Evolutionary conservation across 2,329 filamentous ascomycete species (phyloP).

Genomic region (Parastagonospora nodorum): DNA sequence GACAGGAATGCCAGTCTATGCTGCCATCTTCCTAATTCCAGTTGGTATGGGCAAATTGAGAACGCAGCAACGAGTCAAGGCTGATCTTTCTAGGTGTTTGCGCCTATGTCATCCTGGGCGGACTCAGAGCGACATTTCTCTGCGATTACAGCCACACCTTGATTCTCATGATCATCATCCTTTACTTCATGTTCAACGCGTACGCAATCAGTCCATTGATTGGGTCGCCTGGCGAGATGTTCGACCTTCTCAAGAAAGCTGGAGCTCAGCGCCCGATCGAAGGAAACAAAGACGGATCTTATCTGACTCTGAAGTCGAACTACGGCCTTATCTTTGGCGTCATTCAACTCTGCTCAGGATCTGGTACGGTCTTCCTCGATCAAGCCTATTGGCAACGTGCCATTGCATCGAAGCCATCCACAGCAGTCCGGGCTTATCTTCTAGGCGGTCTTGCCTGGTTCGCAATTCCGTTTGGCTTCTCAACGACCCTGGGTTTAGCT

Average conservation of each 20-base stretch:
- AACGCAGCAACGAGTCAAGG: neutral
- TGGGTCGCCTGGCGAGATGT: constrained; percentile 48
- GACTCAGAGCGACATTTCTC: constrained; percentile 52
- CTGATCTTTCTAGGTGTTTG: constrained; percentile 37
- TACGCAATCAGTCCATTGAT: constrained; percentile 48
- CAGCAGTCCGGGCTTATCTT: constrained; percentile 36
- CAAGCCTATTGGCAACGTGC: constrained; percentile 56
- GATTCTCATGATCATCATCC: constrained; percentile 51
- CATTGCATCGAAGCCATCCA: constrained; percentile 36
- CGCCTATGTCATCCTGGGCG: constrained; percentile 42
- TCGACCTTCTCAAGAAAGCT: constrained; percentile 47
- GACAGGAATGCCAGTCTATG: constrained; percentile 52
- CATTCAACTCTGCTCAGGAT: constrained; percentile 49
- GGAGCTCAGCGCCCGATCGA: constrained; percentile 43
- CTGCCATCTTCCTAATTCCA: constrained; percentile 52
- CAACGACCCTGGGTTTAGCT: constrained; percentile 53
- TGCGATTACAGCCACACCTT: constrained; percentile 48
- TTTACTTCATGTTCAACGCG: constrained; percentile 52
- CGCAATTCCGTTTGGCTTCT: constrained; percentile 54
- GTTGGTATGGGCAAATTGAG: constrained; percentile 39
- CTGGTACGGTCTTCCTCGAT: constrained; percentile 48
- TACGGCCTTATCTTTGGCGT: constrained; percentile 53
- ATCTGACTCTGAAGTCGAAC: constrained; percentile 49
- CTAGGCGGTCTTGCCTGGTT: constrained; percentile 56
- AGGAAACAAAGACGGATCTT: constrained; percentile 49